phyloP scores from a whole-genome alignment of 2,329 filamentous ascomycete species.

The Phoma sp. region DNA sequence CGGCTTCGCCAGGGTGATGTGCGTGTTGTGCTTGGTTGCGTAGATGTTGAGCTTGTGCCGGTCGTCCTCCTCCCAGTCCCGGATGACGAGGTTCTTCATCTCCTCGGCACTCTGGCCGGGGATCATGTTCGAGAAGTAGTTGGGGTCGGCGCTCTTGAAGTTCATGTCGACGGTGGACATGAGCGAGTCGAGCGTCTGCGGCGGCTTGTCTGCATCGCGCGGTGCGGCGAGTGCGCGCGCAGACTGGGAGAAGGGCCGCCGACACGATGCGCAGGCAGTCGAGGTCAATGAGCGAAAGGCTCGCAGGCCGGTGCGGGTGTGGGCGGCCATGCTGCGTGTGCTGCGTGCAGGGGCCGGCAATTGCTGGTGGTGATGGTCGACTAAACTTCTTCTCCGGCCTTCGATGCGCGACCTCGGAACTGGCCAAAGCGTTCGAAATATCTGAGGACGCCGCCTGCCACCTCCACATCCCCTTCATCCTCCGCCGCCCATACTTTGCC shows the following conservation, averaged over 20 bases:
- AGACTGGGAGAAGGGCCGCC: slow-evolving; percentile 46
- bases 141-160: slow-evolving; percentile 23
- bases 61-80: slow-evolving; percentile 54
- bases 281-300: slow-evolving; percentile 41
- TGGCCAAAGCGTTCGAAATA: slow-evolving; percentile 2
- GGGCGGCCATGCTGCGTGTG: slow-evolving; percentile 33
- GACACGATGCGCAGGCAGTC: slow-evolving; percentile 50
- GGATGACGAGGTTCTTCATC: slow-evolving; percentile 25
- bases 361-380: slow-evolving; percentile 19
- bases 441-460: slow-evolving; percentile 23
- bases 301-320: slow-evolving; percentile 33
- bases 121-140: slow-evolving; percentile 30
- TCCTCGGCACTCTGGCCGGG: slow-evolving; percentile 12
- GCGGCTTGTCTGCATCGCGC: slow-evolving; percentile 8
- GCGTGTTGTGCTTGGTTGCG: slow-evolving; percentile 91
- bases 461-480: slow-evolving; percentile 28
- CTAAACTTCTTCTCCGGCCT: slow-evolving; percentile 18
- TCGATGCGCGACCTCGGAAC: slow-evolving; percentile 11
- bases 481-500: slow-evolving; percentile 26
- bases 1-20: slow-evolving; percentile 87
- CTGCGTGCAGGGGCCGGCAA: slow-evolving; percentile 21
- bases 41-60: slow-evolving; percentile 89
- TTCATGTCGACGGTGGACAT: slow-evolving; percentile 25
- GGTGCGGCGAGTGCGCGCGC: slow-evolving; percentile 24
- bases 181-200: slow-evolving; percentile 20